phyloP scores from a whole-genome alignment of 2,329 filamentous ascomycete species.

The Aspergillus sergii region DNA sequence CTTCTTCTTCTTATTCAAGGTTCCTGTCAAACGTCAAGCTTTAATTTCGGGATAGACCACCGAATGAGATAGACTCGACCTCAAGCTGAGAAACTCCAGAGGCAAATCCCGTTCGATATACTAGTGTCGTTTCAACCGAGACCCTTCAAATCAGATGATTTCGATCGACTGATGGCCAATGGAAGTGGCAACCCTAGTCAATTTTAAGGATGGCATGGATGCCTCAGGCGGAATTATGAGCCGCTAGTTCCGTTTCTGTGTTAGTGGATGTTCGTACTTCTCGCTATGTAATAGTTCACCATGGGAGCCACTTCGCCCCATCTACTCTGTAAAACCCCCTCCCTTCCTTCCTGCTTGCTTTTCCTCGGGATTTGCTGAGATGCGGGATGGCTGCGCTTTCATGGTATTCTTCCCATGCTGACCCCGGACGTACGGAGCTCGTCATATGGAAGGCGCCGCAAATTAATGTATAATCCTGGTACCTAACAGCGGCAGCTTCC shows the following conservation, averaged over 20 bases:
- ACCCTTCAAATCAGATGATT: neutral
- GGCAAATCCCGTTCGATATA: neutral
- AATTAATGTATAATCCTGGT: neutral
- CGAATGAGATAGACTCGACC: neutral
- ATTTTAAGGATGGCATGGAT: neutral
- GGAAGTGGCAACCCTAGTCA: neutral
- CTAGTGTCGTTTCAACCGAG: neutral
- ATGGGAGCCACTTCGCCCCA: too few species aligned
- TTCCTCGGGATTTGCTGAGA: constrained; percentile 1
- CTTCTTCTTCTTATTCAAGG: neutral
- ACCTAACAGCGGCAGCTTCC: neutral
- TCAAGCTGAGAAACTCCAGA: neutral
- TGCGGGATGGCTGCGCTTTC: neutral
- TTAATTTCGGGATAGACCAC: neutral
- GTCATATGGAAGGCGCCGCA: too few species aligned
- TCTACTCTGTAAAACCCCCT: too few species aligned
- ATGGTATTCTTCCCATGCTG: neutral
- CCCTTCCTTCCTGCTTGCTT: neutral
- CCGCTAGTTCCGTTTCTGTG: neutral
- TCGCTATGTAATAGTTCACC: too few species aligned
- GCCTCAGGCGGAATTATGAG: neutral
- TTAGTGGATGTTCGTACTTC: too few species aligned
- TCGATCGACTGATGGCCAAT: neutral
- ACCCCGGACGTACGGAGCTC: neutral
- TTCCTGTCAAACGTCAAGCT: neutral